phyloP scores from a whole-genome alignment of 345 rosid species.

The Boechera divaricarpa region DNA sequence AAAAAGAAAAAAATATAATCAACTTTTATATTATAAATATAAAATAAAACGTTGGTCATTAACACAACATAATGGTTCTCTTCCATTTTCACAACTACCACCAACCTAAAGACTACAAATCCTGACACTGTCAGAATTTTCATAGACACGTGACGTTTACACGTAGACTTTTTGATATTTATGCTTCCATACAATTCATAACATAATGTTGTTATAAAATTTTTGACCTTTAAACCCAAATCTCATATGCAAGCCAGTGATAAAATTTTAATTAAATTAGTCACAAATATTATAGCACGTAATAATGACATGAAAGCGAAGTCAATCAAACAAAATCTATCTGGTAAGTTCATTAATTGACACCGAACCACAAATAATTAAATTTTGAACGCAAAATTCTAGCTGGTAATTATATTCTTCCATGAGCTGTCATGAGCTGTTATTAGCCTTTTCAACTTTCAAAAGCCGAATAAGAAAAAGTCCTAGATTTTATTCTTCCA shows the following conservation, averaged over 20 bases:
- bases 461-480: constrained; percentile 17
- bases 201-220: not conserved
- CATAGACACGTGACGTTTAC: constrained; percentile 34
- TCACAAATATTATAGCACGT: constrained; percentile 16
- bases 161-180: constrained; percentile 24
- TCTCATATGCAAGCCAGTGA: not conserved
- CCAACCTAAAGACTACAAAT: constrained; percentile 35
- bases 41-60: not conserved
- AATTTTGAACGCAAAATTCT: not conserved
- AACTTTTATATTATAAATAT: not conserved
- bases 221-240: too few relatives aligned
- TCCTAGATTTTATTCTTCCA: constrained; percentile 6
- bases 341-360: constrained; percentile 11
- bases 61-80: constrained; percentile 14
- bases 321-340: not conserved
- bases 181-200: constrained; percentile 27
- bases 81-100: constrained; percentile 38
- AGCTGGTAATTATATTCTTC: constrained; percentile 5
- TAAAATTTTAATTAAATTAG: not conserved
- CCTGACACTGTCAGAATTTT: constrained; percentile 33
- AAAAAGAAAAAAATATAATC: not conserved
- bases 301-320: constrained; percentile 29
- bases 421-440: constrained; percentile 29
- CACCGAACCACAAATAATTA: not conserved
- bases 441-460: constrained; percentile 11